Conservation (phyloP, 2,329 filamentous ascomycete genomes). For the Harringtonia aguacate region DNA sequence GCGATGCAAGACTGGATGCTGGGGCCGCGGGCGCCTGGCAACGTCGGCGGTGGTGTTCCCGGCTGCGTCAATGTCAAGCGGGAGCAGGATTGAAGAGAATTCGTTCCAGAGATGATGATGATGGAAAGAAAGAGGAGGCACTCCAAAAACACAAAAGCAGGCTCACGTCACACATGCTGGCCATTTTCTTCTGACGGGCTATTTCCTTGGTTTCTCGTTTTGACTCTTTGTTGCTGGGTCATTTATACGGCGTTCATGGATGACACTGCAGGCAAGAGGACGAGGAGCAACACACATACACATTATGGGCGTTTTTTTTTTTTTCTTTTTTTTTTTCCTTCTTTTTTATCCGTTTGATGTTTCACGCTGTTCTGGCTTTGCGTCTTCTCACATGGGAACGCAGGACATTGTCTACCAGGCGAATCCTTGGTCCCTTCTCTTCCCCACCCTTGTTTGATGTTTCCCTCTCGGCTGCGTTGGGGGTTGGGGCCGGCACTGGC, state of each 20-base stretch:
- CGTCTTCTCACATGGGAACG: neutral
- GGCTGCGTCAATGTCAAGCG: constrained; percentile 9
- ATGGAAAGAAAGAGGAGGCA: neutral
- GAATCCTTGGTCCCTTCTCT: too few species aligned
- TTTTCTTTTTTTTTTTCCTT: neutral
- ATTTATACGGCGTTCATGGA: neutral
- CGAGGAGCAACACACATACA: neutral
- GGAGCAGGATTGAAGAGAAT: constrained; percentile 6
- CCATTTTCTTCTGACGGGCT: neutral
- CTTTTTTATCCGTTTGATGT: neutral
- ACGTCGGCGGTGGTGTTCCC: constrained; percentile 8
- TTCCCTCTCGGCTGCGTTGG: too few species aligned
- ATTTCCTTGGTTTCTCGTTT: neutral
- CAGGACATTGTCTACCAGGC: too few species aligned
- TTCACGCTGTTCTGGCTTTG: neutral
- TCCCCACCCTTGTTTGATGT: too few species aligned
- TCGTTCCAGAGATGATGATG: neutral
- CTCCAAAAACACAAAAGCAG: neutral
- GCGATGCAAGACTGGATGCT: constrained; percentile 99
- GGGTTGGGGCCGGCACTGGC: too few species aligned
- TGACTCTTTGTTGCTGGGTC: neutral
- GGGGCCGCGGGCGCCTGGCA: constrained; percentile 61
- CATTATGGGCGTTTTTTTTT: neutral
- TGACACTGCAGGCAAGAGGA: neutral
- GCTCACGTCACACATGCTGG: neutral